Percentiles rank a stretch among this genome's conserved stretches.
phyloP scores from a whole-genome alignment of 441 rosid species.

The Lepidium campestre region DNA sequence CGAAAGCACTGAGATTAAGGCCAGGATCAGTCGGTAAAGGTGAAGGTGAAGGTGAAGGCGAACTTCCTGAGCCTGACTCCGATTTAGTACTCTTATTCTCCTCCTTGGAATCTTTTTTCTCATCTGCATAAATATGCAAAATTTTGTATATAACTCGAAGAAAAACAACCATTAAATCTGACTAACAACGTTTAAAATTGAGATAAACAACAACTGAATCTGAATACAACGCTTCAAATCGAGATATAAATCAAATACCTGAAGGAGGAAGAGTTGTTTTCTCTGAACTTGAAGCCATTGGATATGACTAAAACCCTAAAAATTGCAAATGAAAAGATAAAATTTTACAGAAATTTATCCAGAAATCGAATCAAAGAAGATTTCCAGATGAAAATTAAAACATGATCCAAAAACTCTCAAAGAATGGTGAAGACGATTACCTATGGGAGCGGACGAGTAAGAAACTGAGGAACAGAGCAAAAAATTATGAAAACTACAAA shows the following conservation, averaged over 20 bases:
- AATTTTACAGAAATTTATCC: neutral
- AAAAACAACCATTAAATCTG: neutral
- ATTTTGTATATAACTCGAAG: neutral
- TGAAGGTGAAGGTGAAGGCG: conserved; percentile 28
- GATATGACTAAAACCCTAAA: conserved; percentile 12
- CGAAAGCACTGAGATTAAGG: conserved; percentile 51
- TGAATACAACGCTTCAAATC: neutral
- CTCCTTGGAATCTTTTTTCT: conserved; percentile 15
- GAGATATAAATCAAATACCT: conserved; percentile 28
- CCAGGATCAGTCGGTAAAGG: conserved; percentile 34
- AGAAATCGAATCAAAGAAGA: neutral
- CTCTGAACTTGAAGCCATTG: conserved; percentile 62
- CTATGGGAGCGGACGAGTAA: conserved; percentile 6
- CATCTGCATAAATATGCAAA: conserved; percentile 8
- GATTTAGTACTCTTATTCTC: conserved; percentile 21
- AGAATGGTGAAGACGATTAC: conserved; percentile 12
- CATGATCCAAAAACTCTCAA: neutral
- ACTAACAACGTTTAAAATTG: neutral
- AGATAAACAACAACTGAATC: neutral
- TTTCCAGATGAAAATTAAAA: neutral
- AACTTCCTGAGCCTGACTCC: conserved; percentile 21
- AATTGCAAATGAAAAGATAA: too few species aligned
- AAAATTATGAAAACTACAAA: neutral
- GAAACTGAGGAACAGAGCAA: neutral
- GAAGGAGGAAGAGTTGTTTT: conserved; percentile 39